These are phyloP conservation scores for Zizania palustris DNA, from an alignment of 202 grass and related monocot genomes.

Conservation along the genomic window DNA sequence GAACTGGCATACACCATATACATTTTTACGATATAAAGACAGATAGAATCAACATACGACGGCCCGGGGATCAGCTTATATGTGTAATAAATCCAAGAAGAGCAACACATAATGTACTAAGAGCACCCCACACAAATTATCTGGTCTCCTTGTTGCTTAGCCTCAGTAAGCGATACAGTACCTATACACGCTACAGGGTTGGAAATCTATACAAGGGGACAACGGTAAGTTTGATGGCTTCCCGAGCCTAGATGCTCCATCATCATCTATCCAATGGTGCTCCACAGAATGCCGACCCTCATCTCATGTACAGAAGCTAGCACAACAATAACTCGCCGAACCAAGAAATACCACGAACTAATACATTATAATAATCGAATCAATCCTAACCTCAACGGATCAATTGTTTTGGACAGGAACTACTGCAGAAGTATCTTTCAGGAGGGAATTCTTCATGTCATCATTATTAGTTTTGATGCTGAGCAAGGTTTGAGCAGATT, in stretches of 20 bases:
- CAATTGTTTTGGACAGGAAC: conserved; percentile 72
- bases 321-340: conserved; percentile 45
- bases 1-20: neutral
- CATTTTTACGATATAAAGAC: neutral
- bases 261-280: conserved; percentile 42
- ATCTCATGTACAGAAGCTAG: conserved; percentile 60
- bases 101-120: conserved; percentile 16
- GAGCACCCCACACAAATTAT: conserved; percentile 29
- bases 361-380: conserved; percentile 51
- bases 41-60: conserved; percentile 21
- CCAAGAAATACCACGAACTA: conserved; percentile 56
- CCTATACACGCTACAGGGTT: conserved; percentile 44
- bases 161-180: conserved; percentile 45
- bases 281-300: conserved; percentile 38
- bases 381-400: conserved; percentile 42
- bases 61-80: conserved; percentile 15
- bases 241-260: conserved; percentile 32
- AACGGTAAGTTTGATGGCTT: conserved; percentile 36
- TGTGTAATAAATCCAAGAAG: conserved; percentile 33
- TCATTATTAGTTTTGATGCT: conserved; percentile 64
- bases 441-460: conserved; percentile 52
- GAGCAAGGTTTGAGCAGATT: conserved; percentile 65
- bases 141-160: conserved; percentile 39
- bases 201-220: conserved; percentile 42
- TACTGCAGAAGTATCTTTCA: conserved; percentile 56